Base-by-base conservation (phyloP, 192 early-diverging fungal genomes). In the Coemansia sp. region DNA sequence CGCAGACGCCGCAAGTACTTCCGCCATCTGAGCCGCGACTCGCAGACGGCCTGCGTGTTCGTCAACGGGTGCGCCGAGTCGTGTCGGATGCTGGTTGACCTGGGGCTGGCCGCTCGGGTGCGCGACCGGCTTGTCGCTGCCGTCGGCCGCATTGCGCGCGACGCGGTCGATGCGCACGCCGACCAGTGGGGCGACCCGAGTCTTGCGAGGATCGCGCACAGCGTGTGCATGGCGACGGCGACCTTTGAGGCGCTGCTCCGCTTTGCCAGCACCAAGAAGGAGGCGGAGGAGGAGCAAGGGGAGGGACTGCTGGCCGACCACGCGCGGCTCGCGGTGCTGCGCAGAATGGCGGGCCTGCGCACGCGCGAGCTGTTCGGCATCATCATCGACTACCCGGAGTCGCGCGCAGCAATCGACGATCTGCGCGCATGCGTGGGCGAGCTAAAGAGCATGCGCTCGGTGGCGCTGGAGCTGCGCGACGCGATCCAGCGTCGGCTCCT, bases 301-400 rank as follows among this genome's bases (percentile, higher is more conserved):
- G 17, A 22, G 14, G 14, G 20, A 14, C 7, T 63, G 11, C 19
- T 74, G 1, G 70, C 22, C 2, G 49, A 19, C 16, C 55, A 72
- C 42, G 56, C 61, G 32, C 68, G 69, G 13, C 19, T 63, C 19
- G 55, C 38, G 5, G 54, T 81, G 5, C 61, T 44, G 25, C 6
- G n/a, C 9, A 56, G 50, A 59, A 69, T 81, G 43, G 62, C 70
- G 10, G 60, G 59, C 13, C 61, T 71, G 49, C 79, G 91, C 7
- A 79, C 86, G 9, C 41, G 69, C 37, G 88, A 91, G 74, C 79
- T 92, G 41, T 92, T 93, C 57, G 74, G 88, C 49, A 90, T 93
- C 16, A 90, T 93, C 51, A 80, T 92, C 16, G 91, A 89, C 25
- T 91, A 83, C 51, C 91, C 91, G 1, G 84, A 85, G 17, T 90